Percentiles rank a stretch among this genome's conserved stretches.
These are phyloP conservation scores for Lachnellula occidentalis DNA, from an alignment of 2,329 filamentous ascomycete genomes.

Conservation along the genomic window DNA sequence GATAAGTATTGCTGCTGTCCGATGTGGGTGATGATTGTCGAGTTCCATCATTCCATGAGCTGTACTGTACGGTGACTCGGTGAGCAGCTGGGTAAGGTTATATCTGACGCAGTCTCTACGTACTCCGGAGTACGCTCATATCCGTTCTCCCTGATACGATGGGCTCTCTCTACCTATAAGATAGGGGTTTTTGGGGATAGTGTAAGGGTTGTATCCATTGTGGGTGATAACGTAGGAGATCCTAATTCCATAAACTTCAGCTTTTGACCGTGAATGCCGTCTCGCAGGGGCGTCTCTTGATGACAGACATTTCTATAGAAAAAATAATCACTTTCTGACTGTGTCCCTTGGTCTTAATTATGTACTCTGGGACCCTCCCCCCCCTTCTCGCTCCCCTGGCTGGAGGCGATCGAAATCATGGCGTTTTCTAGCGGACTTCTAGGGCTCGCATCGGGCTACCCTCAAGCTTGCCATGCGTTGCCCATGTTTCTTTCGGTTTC, in stretches of 20 bases:
- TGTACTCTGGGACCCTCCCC: neutral
- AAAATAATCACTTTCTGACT: neutral
- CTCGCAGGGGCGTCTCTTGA: neutral
- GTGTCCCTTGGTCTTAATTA: neutral
- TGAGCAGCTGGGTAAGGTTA: too few relatives aligned
- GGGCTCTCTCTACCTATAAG: too few relatives aligned
- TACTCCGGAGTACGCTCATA: too few relatives aligned
- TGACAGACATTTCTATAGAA: neutral
- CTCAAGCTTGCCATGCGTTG: conserved; percentile 4
- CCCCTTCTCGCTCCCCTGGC: too few relatives aligned
- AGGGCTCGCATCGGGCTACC: conserved; percentile 3
- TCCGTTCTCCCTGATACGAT: too few relatives aligned
- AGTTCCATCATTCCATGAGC: neutral
- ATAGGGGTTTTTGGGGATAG: too few relatives aligned
- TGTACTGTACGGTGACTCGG: too few relatives aligned
- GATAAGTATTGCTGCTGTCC: neutral
- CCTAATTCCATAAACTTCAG: neutral
- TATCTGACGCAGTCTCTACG: too few relatives aligned
- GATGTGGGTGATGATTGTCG: neutral
- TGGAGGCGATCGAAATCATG: conserved; percentile 1
- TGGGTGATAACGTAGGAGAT: too few relatives aligned
- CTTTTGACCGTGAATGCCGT: neutral
- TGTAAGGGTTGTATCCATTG: too few relatives aligned
- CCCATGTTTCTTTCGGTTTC: conserved; percentile 1
- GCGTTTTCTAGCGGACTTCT: conserved; percentile 9